Evolutionary conservation across 2,329 filamentous ascomycete species (phyloP).

Genomic region (Aspergillus quadricinctus): DNA sequence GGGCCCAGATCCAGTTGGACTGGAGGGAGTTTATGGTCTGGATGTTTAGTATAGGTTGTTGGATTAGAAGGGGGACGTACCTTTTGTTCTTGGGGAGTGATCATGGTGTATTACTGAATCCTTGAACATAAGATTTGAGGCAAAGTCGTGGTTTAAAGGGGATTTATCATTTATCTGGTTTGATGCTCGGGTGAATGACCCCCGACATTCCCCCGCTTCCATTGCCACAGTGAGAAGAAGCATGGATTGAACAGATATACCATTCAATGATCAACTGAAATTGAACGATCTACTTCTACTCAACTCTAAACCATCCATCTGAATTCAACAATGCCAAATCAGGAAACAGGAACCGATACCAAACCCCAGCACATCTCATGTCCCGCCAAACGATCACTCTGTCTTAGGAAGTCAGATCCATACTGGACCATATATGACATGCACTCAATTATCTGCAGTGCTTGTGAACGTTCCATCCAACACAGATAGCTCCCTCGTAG

Average conservation of each 20-base stretch:
- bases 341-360: too few species aligned
- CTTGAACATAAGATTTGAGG: too few species aligned
- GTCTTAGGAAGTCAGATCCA: background rate
- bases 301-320: too few species aligned
- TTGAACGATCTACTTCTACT: too few species aligned
- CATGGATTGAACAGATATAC: background rate
- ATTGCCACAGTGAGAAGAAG: background rate
- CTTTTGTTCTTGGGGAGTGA: background rate
- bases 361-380: too few species aligned
- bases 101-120: too few species aligned
- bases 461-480: background rate
- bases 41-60: slow-evolving; percentile 9
- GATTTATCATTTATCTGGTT: background rate
- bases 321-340: too few species aligned
- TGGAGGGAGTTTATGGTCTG: slow-evolving; percentile 11
- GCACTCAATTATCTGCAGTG: slow-evolving; percentile 1
- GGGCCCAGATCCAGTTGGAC: slow-evolving; percentile 11
- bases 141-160: too few species aligned
- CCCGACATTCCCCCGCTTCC: background rate
- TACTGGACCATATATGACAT: background rate
- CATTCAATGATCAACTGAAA: background rate
- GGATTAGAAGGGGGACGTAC: background rate
- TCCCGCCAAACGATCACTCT: too few species aligned
- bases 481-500: background rate
- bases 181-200: background rate